Percentiles rank a stretch among this genome's conserved stretches.
Conservation (phyloP, 2,329 filamentous ascomycete species). For the Claviceps sp. region DNA sequence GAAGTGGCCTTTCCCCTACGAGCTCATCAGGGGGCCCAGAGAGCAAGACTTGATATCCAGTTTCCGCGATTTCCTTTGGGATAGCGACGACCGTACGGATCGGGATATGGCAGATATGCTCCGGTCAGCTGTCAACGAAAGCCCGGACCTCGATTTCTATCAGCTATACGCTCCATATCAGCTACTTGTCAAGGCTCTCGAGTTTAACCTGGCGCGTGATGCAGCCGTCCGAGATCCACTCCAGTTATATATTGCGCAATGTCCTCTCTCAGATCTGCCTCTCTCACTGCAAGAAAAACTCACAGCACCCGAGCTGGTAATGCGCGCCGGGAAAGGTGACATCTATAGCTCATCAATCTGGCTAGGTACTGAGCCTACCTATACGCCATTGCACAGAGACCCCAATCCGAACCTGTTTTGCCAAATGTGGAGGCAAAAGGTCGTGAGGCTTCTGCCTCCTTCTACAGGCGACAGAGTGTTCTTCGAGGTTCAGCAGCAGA, state of each 20-base stretch:
- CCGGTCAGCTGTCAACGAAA: constrained; percentile 13
- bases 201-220: constrained; percentile 28
- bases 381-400: constrained; percentile 82
- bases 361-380: constrained; percentile 76
- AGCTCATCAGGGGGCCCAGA: constrained; percentile 18
- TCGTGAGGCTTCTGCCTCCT: constrained; percentile 58
- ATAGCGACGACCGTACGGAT: constrained; percentile 15
- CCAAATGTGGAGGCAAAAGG: constrained; percentile 64
- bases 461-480: constrained; percentile 51
- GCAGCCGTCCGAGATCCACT: constrained; percentile 12
- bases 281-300: constrained; percentile 47
- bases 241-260: constrained; percentile 78
- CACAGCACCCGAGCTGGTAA: constrained; percentile 51
- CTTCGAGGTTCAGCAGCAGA: constrained; percentile 28
- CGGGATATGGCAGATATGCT: constrained; percentile 19
- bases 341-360: constrained; percentile 81
- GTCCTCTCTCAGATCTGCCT: constrained; percentile 57
- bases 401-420: constrained; percentile 90
- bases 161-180: constrained; percentile 47
- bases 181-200: constrained; percentile 46
- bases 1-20: constrained; percentile 25
- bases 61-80: constrained; percentile 17
- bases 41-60: constrained; percentile 8
- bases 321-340: constrained; percentile 56
- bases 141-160: constrained; percentile 28